Conservation (phyloP, 225 moss, liverwort and hornwort genomes). For the Physcomitrium patens region DNA sequence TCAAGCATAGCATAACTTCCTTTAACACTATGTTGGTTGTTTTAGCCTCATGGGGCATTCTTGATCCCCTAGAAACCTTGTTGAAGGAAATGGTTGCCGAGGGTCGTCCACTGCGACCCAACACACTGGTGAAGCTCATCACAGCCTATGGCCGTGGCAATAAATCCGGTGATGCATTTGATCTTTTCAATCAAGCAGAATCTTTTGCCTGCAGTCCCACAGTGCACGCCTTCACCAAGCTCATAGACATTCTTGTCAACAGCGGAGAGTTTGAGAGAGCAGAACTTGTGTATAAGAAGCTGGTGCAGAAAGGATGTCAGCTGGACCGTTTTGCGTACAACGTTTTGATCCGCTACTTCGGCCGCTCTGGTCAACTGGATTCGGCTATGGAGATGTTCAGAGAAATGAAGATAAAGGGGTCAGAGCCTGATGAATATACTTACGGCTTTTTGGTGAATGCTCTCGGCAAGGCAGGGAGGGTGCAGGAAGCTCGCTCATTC, state of each 20-base stretch:
- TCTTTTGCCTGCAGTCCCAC: conserved; percentile 38
- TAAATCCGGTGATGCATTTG: conserved; percentile 39
- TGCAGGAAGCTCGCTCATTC: conserved; percentile 41
- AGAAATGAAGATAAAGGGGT: conserved; percentile 4
- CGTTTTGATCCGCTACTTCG: conserved; percentile 39
- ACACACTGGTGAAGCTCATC: conserved; percentile 53
- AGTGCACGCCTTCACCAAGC: conserved; percentile 49
- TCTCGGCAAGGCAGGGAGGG: conserved; percentile 41
- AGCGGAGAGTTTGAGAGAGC: conserved; percentile 43
- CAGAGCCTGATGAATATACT: conserved; percentile 24
- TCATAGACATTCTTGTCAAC: conserved; percentile 52
- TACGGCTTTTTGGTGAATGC: conserved; percentile 31
- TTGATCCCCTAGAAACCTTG: conserved; percentile 26
- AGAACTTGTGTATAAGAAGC: conserved; percentile 35
- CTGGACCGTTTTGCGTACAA: conserved; percentile 52
- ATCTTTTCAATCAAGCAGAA: conserved; percentile 37
- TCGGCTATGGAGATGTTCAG: background rate
- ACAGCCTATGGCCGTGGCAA: conserved; percentile 38
- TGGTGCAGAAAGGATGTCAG: conserved; percentile 35
- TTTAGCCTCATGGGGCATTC: conserved; percentile 30
- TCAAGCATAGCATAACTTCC: conserved; percentile 44
- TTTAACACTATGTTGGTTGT: conserved; percentile 62
- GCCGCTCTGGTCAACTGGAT: conserved; percentile 14
- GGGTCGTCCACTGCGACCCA: conserved; percentile 40
- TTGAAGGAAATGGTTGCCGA: conserved; percentile 45